Evolutionary conservation across 106 monocot species (phyloP).

Genomic region (Dioscorea dumetorum): DNA sequence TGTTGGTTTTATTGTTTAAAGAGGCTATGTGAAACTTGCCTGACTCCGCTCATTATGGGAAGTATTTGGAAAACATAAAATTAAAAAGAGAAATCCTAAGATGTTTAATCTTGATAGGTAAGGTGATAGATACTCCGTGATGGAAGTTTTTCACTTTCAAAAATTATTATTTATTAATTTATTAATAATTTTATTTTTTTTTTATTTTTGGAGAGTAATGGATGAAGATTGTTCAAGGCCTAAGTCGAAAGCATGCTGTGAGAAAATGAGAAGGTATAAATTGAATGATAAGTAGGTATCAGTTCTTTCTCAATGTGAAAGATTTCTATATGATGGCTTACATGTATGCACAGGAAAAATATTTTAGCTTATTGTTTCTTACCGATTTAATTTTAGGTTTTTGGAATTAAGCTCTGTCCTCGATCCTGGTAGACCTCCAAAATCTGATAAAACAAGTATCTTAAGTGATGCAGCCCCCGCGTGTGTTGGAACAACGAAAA

Average conservation of each 20-base stretch:
- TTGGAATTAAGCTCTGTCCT: constrained; percentile 55
- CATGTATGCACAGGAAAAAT: not conserved
- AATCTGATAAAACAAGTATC: constrained; percentile 58
- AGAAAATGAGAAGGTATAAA: constrained; percentile 65
- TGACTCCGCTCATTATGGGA: not conserved
- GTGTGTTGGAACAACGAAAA: constrained; percentile 52
- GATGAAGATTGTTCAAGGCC: constrained; percentile 30
- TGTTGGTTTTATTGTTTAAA: not conserved
- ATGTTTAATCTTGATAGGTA: not conserved
- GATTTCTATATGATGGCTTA: not conserved
- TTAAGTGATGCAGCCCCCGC: constrained; percentile 47
- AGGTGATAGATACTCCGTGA: not conserved
- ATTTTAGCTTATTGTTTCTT: not conserved
- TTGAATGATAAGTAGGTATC: constrained; percentile 51
- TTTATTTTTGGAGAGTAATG: constrained; percentile 27
- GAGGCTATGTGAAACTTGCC: not conserved
- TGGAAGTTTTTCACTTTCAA: not conserved
- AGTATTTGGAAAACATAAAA: not conserved
- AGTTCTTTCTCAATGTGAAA: not conserved
- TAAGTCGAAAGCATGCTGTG: constrained; percentile 74
- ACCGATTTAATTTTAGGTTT: constrained; percentile 28
- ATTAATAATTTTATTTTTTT: too few relatives aligned
- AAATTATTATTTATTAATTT: too few relatives aligned
- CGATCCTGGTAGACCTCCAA: constrained; percentile 55
- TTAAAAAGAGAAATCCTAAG: not conserved